Conservation (phyloP, 1,284 basidiomycete genomes). For the Irpex lacteus region DNA sequence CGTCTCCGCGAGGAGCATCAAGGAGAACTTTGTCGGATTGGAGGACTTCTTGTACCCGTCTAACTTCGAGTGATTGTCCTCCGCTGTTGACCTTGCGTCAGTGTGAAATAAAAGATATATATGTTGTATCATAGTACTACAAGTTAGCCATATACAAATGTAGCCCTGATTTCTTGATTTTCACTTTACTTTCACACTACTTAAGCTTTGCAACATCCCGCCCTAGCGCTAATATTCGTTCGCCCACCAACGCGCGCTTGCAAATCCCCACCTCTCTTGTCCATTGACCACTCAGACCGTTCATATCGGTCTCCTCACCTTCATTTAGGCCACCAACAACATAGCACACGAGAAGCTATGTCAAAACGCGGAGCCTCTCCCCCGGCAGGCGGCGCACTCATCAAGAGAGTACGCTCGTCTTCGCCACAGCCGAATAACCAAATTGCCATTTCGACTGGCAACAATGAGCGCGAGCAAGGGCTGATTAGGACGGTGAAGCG, state of each 20-base stretch:
- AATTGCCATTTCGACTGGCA: constrained; percentile 70
- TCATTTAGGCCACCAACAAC: background rate
- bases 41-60: constrained; percentile 83
- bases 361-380: constrained; percentile 66
- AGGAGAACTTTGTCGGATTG: constrained; percentile 89
- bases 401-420: constrained; percentile 62
- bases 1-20: constrained; percentile 89
- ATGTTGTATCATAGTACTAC: background rate
- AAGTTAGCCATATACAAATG: background rate
- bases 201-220: background rate
- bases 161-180: background rate
- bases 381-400: constrained; percentile 50
- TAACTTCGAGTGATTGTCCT: constrained; percentile 58
- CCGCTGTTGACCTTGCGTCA: background rate
- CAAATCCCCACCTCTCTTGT: background rate
- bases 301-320: background rate
- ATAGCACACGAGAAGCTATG: constrained; percentile 36
- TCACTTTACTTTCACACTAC: too few species aligned
- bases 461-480: constrained; percentile 69
- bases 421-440: constrained; percentile 53
- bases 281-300: background rate
- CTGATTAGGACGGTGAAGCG: constrained; percentile 76
- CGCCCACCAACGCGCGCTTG: constrained; percentile 12
- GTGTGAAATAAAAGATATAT: background rate
- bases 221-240: background rate